A percentile compares a stretch with the other conserved stretches of the same genome.
phyloP scores from a whole-genome alignment of 305 asterid genomes.

The Rubia balearica region DNA sequence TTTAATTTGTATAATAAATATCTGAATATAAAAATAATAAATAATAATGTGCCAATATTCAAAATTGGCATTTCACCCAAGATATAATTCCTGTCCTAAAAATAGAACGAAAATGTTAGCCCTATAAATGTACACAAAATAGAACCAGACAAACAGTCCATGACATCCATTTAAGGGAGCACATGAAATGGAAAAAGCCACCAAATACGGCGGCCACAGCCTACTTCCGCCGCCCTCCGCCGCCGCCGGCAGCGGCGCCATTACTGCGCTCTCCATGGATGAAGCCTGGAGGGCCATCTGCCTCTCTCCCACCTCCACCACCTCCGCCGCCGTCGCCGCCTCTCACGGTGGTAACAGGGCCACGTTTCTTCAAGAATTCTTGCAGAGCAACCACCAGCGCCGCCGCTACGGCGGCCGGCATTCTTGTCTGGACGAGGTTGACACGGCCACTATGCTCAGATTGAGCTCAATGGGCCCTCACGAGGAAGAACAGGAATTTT shows the following conservation, averaged over 20 bases:
- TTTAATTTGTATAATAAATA: too few relatives aligned
- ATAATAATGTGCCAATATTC: too few relatives aligned
- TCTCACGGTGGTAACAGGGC: neutral
- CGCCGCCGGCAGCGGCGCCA: neutral
- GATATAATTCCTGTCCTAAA: neutral
- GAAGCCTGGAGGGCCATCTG: neutral
- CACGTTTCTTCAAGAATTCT: neutral
- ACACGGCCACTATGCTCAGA: neutral
- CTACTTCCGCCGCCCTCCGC: neutral
- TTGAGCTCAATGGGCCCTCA: neutral
- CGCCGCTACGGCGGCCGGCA: neutral
- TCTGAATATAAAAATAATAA: too few relatives aligned
- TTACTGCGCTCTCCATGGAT: neutral
- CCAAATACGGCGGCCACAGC: neutral
- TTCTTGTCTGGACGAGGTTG: neutral
- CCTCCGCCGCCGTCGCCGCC: neutral
- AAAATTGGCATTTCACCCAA: neutral
- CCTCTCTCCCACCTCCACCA: neutral
- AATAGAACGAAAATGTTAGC: neutral
- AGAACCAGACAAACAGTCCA: neutral
- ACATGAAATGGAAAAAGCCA: neutral
- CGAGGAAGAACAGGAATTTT: neutral
- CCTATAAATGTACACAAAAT: neutral
- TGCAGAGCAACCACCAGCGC: neutral
- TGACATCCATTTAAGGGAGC: neutral